Evolutionary conservation across 106 monocot species (phyloP), one percentile per base, ranked within the genome.

Genomic region (Acorus gramineus): DNA sequence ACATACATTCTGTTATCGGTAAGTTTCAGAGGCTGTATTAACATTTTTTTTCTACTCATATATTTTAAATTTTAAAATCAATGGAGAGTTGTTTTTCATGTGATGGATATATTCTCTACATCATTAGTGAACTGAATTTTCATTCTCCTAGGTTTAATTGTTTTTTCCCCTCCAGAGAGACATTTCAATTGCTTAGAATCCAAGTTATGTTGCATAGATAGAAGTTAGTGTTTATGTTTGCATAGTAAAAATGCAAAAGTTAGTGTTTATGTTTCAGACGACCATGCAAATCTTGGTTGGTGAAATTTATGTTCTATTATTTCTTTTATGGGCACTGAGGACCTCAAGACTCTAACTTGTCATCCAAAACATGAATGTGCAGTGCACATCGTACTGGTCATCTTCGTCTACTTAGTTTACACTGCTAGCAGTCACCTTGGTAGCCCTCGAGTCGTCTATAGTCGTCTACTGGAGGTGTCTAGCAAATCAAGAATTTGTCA

Each of bases 1-100:
- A 96, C 67, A 91, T 96, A 55, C 96, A 96, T 63, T 87, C 96
- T 28, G 85, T 96, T 49, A 73, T 93, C 59, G 93, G 93, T 93
- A 86, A 62, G 62, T 56, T 63, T 63, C 12, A 56, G 0, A 7
- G 42, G 55, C 3, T 43, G 42, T 59, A 65, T 77, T 66, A 71
- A 52, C 2, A 49, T 77, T 14, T 10, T 14, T 43, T 54, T 47
- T 54, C 8, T 11, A 44, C 48, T 28, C 28, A 28, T 28, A 28
- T 28, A 28, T 28, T 28, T 28, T 28, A 28, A 4, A 64, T 2
- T 5, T 64, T 50, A 8, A 6, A 5, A 46, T 7, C 51, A 10
- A 64, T 64, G 4, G 2, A 50, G 0, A 54, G 52, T 28, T 42
- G 28, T 67, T 43, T 62, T 43, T 62, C 13, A 45, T 12, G 28